A percentile compares a stretch with the other conserved stretches of the same genome.
Evolutionary conservation across 805 yeast species (phyloP).

Genomic region (Spathaspora passalidarum): DNA sequence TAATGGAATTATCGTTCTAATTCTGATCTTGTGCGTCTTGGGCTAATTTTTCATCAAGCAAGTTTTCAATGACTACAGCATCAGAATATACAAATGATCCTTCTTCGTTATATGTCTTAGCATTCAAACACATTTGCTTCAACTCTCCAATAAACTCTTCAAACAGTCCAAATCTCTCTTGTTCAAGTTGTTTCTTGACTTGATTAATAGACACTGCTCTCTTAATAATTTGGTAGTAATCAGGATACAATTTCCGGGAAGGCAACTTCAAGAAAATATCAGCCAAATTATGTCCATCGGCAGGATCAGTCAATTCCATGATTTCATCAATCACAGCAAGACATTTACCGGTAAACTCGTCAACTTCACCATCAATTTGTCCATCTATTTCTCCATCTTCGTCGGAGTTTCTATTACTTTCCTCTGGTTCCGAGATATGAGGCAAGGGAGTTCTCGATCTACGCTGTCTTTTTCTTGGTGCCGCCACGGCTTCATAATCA

Average conservation of each 20-base stretch:
- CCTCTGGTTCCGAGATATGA: conserved; percentile 7
- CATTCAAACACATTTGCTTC: conserved; percentile 66
- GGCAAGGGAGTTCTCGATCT: conserved; percentile 15
- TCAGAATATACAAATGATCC: conserved; percentile 63
- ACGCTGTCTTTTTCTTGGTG: conserved; percentile 16
- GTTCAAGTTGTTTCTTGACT: conserved; percentile 48
- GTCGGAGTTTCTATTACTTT: conserved; percentile 27
- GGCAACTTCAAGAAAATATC: conserved; percentile 67
- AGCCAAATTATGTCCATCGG: conserved; percentile 33
- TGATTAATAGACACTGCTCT: conserved; percentile 59
- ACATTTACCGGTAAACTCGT: conserved; percentile 21
- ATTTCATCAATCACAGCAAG: conserved; percentile 43
- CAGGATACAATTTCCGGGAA: conserved; percentile 72
- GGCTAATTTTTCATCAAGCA: conserved; percentile 17
- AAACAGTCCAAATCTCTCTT: conserved; percentile 31
- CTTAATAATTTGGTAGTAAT: conserved; percentile 67
- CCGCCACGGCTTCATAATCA: conserved; percentile 8
- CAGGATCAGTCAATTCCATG: conserved; percentile 37
- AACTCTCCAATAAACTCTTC: conserved; percentile 59
- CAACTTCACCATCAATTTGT: conserved; percentile 11
- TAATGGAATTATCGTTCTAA: too few relatives aligned
- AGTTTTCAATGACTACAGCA: conserved; percentile 46
- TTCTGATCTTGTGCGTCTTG: too few relatives aligned
- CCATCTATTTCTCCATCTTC: conserved; percentile 17
- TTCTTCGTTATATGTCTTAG: conserved; percentile 67